Evolutionary conservation across 371 early-diverging fungal species (phyloP).

Genomic region (Mycotypha africana): DNA sequence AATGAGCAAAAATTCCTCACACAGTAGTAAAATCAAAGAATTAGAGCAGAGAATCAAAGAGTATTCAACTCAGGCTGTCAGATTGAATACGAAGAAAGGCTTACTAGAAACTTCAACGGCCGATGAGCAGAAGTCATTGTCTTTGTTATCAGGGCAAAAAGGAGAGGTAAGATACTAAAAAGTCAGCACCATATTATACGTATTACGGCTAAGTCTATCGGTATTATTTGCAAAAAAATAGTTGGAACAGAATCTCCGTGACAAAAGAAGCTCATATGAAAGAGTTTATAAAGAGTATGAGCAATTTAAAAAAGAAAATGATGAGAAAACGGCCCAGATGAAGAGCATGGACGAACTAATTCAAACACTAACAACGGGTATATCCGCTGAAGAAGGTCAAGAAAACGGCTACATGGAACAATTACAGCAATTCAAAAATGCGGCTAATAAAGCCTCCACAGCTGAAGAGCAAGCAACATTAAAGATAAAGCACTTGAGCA

Average conservation of each 20-base stretch:
- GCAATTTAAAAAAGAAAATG: constrained; percentile 54
- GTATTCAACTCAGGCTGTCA: constrained; percentile 69
- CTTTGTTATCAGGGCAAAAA: constrained; percentile 24
- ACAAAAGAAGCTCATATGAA: constrained; percentile 46
- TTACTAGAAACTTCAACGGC: constrained; percentile 64
- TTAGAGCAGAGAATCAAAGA: constrained; percentile 71
- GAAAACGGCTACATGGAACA: constrained; percentile 95
- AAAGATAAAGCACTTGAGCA: constrained; percentile 61
- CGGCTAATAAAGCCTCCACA: constrained; percentile 51
- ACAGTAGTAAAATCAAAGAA: constrained; percentile 57
- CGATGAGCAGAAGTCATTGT: constrained; percentile 65
- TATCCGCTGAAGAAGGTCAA: constrained; percentile 85
- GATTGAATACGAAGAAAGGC: constrained; percentile 74
- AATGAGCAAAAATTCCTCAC: constrained; percentile 28
- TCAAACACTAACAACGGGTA: constrained; percentile 89
- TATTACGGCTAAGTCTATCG: neutral
- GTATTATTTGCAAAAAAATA: too few species aligned
- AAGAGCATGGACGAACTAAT: constrained; percentile 78
- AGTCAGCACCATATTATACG: neutral
- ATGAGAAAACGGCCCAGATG: constrained; percentile 61
- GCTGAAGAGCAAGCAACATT: constrained; percentile 68
- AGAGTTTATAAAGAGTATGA: constrained; percentile 54
- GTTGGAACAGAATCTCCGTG: constrained; percentile 45
- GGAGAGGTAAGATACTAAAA: constrained; percentile 38
- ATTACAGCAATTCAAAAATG: constrained; percentile 66